Base-by-base conservation (phyloP, 2,329 filamentous ascomycete genomes). In the Ophiocordyceps australis region DNA sequence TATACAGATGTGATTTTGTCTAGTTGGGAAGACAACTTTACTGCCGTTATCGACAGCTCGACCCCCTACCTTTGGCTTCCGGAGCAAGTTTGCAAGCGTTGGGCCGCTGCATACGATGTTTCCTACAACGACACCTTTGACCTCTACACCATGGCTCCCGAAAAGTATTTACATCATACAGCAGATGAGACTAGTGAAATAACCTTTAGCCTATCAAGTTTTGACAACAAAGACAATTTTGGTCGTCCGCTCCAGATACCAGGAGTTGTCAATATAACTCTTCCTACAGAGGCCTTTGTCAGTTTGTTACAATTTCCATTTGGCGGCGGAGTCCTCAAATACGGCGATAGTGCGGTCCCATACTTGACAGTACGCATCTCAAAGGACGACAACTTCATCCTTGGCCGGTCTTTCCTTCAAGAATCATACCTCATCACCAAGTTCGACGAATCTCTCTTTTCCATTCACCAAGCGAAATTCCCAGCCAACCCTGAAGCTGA, bases 391-490 rank as follows among this genome's bases (percentile, higher is more conserved):
- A 54, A 53, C 10, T 58, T 67, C 42, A 62, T 74, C 9, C 58
- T 81, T 19, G 76, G 76, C 7, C 60, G 74, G 18, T 62, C 66
- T 0, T 80, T 81, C 35, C 49, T 82, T 28, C 76, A 81, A 41
- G 74, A 81, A 45, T 63, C 74, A 3, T 71, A 71, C 31, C 44
- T 71, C 5, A 55, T 66, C 17, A 65, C 59, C 15, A 59, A 59
- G 33, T 72, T 68, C 37, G 66, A 71, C 32, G 53, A 54, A 19
- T 51, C 45, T 11, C 42, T 44, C 9, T 71, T 68, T 40, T 63
- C 62, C 2, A 37, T 75, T 14, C 57, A 69, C 28, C 62, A 70
- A 36, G 66, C 67, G 8, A 38, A 39, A 26, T 63, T 68, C 38
- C 58, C 67, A n/a, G 35, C 50, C 24, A 41, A 55, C 9, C 49